Conservation (phyloP, 495 filamentous ascomycete species). For the Annulohypoxylon moriforme region DNA sequence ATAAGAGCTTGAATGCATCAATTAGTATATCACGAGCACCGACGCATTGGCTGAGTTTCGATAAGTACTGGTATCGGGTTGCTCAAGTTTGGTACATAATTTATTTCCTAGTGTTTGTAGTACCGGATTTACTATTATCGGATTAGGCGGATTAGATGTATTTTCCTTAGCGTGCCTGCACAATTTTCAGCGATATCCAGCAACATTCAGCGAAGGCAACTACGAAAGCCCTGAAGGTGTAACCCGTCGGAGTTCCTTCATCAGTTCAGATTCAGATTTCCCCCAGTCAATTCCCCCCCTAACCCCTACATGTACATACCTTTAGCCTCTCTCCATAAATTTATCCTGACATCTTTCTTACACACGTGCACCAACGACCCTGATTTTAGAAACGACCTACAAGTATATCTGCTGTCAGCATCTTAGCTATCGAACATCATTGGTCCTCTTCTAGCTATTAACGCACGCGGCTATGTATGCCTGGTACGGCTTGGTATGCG, state of each 20-base stretch:
- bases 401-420: slow-evolving; percentile 24
- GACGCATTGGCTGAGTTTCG: not conserved
- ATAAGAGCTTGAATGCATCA: slow-evolving; percentile 4
- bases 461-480: not conserved
- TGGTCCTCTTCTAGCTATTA: not conserved
- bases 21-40: not conserved
- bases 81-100: too few species aligned
- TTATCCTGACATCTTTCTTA: not conserved
- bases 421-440: slow-evolving; percentile 16
- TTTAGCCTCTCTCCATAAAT: not conserved
- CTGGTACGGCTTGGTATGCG: slow-evolving; percentile 3
- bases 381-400: not conserved
- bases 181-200: not conserved
- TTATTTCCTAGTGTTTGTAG: not conserved
- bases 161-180: not conserved
- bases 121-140: not conserved
- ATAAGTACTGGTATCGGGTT: too few species aligned
- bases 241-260: slow-evolving; percentile 22
- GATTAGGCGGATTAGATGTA: not conserved
- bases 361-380: slow-evolving; percentile 18
- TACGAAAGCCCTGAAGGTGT: not conserved
- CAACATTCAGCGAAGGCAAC: not conserved
- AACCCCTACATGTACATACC: not conserved
- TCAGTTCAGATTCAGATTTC: not conserved
- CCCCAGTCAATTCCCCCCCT: not conserved